Evolutionary conservation across 306 rosid species (phyloP).

Genomic region (Cucumis sativus): DNA sequence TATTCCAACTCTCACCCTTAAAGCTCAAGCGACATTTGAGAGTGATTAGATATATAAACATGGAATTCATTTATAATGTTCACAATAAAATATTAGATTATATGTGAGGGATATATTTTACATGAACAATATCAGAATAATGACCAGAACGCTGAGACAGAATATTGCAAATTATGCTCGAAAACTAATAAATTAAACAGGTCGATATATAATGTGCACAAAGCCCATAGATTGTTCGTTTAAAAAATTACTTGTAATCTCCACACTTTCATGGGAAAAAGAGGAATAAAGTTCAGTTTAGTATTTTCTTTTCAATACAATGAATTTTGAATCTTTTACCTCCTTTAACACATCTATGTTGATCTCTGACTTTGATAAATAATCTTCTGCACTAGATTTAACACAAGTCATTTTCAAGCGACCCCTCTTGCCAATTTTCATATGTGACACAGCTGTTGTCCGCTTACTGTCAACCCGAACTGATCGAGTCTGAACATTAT

Average conservation of each 20-base stretch:
- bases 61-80: background rate
- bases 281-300: background rate
- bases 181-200: background rate
- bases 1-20: background rate
- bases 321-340: slow-evolving; percentile 28
- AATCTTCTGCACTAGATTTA: slow-evolving; percentile 84
- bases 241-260: background rate
- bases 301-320: background rate
- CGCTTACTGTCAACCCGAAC: slow-evolving; percentile 52
- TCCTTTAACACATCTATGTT: slow-evolving; percentile 82
- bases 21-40: background rate
- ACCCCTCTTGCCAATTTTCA: slow-evolving; percentile 77
- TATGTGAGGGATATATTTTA: background rate
- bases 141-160: background rate
- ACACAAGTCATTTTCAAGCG: slow-evolving; percentile 56
- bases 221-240: background rate
- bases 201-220: background rate
- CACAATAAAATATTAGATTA: background rate
- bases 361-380: slow-evolving; percentile 60
- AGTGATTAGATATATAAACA: background rate
- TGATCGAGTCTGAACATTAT: slow-evolving; percentile 82
- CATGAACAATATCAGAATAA: background rate
- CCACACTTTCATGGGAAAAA: background rate
- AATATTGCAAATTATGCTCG: background rate
- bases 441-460: slow-evolving; percentile 49